These are phyloP conservation scores for Aspergillus incahuasiensis DNA, from an alignment of 495 filamentous ascomycete genomes.

Conservation along the genomic window DNA sequence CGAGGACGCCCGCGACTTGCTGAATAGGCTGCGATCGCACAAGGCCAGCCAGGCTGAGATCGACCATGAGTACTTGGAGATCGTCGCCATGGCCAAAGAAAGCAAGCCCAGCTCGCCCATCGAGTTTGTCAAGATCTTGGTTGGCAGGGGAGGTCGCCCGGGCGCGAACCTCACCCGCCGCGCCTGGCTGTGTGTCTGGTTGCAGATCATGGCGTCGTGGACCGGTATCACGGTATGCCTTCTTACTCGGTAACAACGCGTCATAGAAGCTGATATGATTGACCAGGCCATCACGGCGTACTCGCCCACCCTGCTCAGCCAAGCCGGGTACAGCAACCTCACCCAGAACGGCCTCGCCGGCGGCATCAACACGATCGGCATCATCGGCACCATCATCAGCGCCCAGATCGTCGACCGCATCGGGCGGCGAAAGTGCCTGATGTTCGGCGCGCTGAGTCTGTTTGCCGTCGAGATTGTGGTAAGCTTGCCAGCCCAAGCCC, in stretches of 20 bases:
- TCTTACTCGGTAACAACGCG: slow-evolving; percentile 19
- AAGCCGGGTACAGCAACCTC: slow-evolving; percentile 40
- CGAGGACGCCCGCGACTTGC: slow-evolving; percentile 35
- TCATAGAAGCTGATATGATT: no score
- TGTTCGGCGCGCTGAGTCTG: slow-evolving; percentile 31
- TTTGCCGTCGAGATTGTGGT: slow-evolving; percentile 35
- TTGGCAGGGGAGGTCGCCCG: slow-evolving; percentile 28
- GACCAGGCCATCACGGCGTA: slow-evolving; percentile 40
- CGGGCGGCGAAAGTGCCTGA: slow-evolving; percentile 43
- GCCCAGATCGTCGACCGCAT: slow-evolving; percentile 50
- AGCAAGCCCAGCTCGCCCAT: slow-evolving; percentile 33
- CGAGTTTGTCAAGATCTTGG: slow-evolving; percentile 34
- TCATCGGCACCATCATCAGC: slow-evolving; percentile 50
- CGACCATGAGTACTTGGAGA: slow-evolving; percentile 39
- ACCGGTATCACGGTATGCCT: slow-evolving; percentile 44
- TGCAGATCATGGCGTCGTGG: slow-evolving; percentile 53
- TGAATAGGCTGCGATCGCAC: slow-evolving; percentile 24
- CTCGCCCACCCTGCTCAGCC: slow-evolving; percentile 35
- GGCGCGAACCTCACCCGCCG: slow-evolving; percentile 36
- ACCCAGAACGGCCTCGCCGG: slow-evolving; percentile 49
- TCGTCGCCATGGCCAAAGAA: slow-evolving; percentile 28
- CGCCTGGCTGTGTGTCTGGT: slow-evolving; percentile 47
- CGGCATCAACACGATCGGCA: slow-evolving; percentile 51
- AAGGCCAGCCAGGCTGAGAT: slow-evolving; percentile 25
- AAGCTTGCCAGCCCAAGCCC: slow-evolving; percentile 8